phyloP scores from a whole-genome alignment of 2,329 filamentous ascomycete genomes.

The Apiospora koreana region DNA sequence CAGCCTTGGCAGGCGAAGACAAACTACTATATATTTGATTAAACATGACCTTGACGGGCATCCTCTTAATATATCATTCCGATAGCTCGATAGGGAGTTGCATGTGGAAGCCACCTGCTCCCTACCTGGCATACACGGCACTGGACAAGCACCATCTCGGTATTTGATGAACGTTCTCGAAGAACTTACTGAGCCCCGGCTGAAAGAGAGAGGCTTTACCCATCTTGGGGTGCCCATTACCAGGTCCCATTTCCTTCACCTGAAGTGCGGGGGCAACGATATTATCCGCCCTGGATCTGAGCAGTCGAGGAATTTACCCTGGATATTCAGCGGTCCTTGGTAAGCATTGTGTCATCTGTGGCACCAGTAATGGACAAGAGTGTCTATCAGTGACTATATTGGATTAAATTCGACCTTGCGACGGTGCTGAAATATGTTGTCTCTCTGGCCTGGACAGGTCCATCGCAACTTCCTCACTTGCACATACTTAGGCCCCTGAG shows the following conservation, averaged over 20 bases:
- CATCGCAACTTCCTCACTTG: neutral
- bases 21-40: slow-evolving; percentile 1
- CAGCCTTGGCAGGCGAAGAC: neutral
- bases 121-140: neutral
- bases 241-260: neutral
- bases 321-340: neutral
- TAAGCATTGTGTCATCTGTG: neutral
- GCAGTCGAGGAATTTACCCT: neutral
- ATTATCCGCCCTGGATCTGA: slow-evolving; percentile 2
- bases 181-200: neutral
- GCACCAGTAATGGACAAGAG: neutral
- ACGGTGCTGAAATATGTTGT: neutral
- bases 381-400: neutral
- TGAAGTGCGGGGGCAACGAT: neutral
- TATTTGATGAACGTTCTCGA: neutral
- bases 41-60: neutral
- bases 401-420: neutral
- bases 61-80: neutral
- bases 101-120: neutral
- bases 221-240: neutral
- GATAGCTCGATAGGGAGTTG: neutral
- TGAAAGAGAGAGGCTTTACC: neutral
- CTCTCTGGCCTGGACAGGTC: neutral
- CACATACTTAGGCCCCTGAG: neutral
- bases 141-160: neutral